phyloP scores from a whole-genome alignment of 225 moss, liverwort and hornwort species.

The Ulota crispa region DNA sequence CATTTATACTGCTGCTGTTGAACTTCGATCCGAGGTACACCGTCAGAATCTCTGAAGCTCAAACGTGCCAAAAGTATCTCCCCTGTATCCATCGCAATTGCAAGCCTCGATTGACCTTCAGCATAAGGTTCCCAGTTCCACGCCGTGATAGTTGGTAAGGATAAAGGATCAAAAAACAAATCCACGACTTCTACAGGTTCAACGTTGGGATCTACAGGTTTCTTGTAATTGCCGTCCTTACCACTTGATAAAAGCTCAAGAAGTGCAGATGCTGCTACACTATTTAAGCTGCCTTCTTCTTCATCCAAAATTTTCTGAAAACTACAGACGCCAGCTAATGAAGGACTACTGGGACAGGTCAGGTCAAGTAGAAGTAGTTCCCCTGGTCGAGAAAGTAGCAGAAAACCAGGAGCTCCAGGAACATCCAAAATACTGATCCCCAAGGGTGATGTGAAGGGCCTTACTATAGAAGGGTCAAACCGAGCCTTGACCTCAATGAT shows the following conservation, averaged over 20 bases:
- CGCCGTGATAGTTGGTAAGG: slow-evolving; percentile 59
- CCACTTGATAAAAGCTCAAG: slow-evolving; percentile 74
- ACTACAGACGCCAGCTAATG: slow-evolving; percentile 46
- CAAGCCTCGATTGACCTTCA: slow-evolving; percentile 66
- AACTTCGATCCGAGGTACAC: slow-evolving; percentile 61
- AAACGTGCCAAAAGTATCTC: slow-evolving; percentile 80
- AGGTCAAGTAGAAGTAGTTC: slow-evolving; percentile 85
- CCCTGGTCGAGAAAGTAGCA: slow-evolving; percentile 77
- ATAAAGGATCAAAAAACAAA: slow-evolving; percentile 34
- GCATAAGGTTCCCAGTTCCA: slow-evolving; percentile 97
- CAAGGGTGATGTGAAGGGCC: slow-evolving; percentile 44
- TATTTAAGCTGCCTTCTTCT: slow-evolving; percentile 87
- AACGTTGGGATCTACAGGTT: slow-evolving; percentile 38
- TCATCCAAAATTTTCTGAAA: slow-evolving; percentile 58
- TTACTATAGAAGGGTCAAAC: slow-evolving; percentile 53
- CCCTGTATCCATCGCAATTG: slow-evolving; percentile 89
- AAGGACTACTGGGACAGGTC: slow-evolving; percentile 58
- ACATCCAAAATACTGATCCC: slow-evolving; percentile 74
- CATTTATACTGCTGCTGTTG: slow-evolving; percentile 68
- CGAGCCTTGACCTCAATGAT: slow-evolving; percentile 57
- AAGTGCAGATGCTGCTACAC: slow-evolving; percentile 91
- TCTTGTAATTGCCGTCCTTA: slow-evolving; percentile 54
- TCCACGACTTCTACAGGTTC: slow-evolving; percentile 34
- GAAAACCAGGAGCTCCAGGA: slow-evolving; percentile 80
- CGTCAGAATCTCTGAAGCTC: slow-evolving; percentile 46